Percentiles rank a stretch among this genome's conserved stretches.
Conservation (phyloP, 768 basidiomycete genomes). For the Hysterangium stoloniferum region DNA sequence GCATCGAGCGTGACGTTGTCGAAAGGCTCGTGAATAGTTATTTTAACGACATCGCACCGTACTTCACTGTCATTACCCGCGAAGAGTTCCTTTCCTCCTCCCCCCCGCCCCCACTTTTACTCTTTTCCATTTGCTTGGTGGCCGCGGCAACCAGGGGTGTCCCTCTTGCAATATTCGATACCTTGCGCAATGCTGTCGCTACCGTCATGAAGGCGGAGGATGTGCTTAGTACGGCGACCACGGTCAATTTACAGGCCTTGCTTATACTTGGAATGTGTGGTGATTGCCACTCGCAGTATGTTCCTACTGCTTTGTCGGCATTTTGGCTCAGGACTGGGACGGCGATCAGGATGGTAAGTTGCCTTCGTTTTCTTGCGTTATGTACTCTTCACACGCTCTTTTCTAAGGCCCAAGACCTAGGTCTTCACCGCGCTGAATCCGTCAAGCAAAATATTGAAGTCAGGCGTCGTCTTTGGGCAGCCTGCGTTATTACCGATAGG, state of each 20-base stretch:
- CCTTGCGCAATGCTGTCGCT: slow-evolving; percentile 82
- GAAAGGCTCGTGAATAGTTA: slow-evolving; percentile 85
- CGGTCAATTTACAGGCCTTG: slow-evolving; percentile 82
- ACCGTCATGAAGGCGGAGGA: slow-evolving; percentile 83
- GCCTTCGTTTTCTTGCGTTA: slow-evolving; percentile 14
- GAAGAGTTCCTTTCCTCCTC: slow-evolving; percentile 68
- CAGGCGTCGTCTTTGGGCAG: slow-evolving; percentile 86
- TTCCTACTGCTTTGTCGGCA: slow-evolving; percentile 78
- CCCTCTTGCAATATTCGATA: slow-evolving; percentile 81
- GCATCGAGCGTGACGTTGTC: slow-evolving; percentile 69
- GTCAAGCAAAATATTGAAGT: slow-evolving; percentile 80
- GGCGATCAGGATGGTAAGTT: slow-evolving; percentile 83
- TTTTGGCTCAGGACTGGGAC: slow-evolving; percentile 81
- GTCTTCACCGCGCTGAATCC: slow-evolving; percentile 87
- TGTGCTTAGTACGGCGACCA: slow-evolving; percentile 77
- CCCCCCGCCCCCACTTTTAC: slow-evolving; percentile 41
- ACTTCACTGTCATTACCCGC: slow-evolving; percentile 83
- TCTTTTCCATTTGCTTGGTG: slow-evolving; percentile 92
- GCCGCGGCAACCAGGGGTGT: slow-evolving; percentile 81
- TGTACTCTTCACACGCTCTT: background rate
- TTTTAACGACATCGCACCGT: slow-evolving; percentile 82
- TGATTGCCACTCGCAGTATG: slow-evolving; percentile 86
- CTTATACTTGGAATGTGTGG: slow-evolving; percentile 82
- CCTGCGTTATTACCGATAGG: slow-evolving; percentile 90
- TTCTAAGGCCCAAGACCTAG: slow-evolving; percentile 89